Evolutionary conservation across 176 grass and related monocot genomes (phyloP).

Genomic region (Elaeis guineensis): DNA sequence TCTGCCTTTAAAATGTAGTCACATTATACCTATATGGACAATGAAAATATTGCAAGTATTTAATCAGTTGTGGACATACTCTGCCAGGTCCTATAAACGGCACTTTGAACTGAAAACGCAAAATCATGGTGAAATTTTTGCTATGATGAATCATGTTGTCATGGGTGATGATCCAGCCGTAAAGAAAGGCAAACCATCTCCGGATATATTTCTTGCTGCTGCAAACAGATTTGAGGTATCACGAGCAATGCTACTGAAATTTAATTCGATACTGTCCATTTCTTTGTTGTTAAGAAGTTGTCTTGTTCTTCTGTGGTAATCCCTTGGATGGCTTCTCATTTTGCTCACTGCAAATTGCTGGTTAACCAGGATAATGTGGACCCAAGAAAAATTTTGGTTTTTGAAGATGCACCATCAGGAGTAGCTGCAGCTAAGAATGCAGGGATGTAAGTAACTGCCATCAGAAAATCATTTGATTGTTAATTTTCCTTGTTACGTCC

Average conservation of each 20-base stretch:
- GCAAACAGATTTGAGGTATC: conserved; percentile 68
- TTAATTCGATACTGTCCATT: too few species aligned
- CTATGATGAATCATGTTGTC: conserved; percentile 75
- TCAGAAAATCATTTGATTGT: too few species aligned
- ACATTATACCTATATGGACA: too few species aligned
- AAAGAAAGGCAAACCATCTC: conserved; percentile 82
- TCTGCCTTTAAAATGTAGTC: not conserved
- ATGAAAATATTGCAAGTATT: too few species aligned
- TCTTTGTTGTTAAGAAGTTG: not conserved
- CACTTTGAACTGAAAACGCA: conserved; percentile 83
- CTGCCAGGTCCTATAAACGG: conserved; percentile 61
- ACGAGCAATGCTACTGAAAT: too few species aligned
- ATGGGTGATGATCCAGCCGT: conserved; percentile 88
- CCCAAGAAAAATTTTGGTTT: conserved; percentile 63
- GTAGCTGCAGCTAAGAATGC: conserved; percentile 88
- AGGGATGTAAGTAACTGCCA: conserved; percentile 50
- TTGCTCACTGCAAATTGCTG: not conserved
- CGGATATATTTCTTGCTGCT: conserved; percentile 87
- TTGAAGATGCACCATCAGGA: conserved; percentile 88
- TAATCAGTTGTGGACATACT: conserved; percentile 1
- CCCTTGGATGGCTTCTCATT: conserved; percentile 6
- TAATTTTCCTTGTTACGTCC: too few species aligned
- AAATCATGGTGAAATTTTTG: conserved; percentile 77
- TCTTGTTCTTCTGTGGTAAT: conserved; percentile 1
- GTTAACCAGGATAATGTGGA: conserved; percentile 49